Evolutionary conservation across 106 monocot species (phyloP), one percentile per base, ranked within the genome.

Genomic region (Platanthera guangdongensis): DNA sequence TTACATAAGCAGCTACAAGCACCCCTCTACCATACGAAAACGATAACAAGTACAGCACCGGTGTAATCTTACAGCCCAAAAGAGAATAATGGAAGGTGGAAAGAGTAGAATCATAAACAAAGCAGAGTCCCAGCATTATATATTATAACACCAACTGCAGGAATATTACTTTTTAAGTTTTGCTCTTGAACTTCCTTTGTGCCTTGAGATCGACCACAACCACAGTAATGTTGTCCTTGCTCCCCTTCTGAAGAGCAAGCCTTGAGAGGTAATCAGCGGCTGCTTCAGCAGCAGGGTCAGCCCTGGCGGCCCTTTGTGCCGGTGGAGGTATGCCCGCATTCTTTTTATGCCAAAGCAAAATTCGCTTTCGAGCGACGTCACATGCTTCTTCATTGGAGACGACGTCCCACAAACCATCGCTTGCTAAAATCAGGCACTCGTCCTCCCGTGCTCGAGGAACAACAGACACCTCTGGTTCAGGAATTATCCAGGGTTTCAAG

Each of bases 401-500:
- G 12, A 84, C 86, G 70, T 90, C 89, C 89, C 90, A 90, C 1
- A 90, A 59, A 47, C 89, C 89, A 63, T 91, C 91, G 19, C 86
- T 91, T 49, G 91, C 91, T 50, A 91, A 75, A 51, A 91, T 82
- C 6, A 91, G 86, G 76, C 83, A 91, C 9, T 91, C 91, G 49
- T 91, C 88, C 57, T 88, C 91, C 45, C 71, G 84, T 30, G 78
- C 52, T 15, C 91, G 79, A 11, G 78, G 73, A 28, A 82, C 57
- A 25, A 86, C 59, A n/a, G 79, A 84, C 39, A 89, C 79, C 77
- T 92, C 92, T 8, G 92, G 92, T 16, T 84, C 86, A 8, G 92
- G 83, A 60, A 92, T 92, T 46, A 92, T 81, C 76, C 80, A 89
- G 28, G 89, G 89, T 82, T 92, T 92, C 82, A 92, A 60, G 81